A percentile compares a stretch with the other conserved stretches of the same genome.
Evolutionary conservation across 257 asterid genomes (phyloP).

Genomic region (Nicotiana otophora): DNA sequence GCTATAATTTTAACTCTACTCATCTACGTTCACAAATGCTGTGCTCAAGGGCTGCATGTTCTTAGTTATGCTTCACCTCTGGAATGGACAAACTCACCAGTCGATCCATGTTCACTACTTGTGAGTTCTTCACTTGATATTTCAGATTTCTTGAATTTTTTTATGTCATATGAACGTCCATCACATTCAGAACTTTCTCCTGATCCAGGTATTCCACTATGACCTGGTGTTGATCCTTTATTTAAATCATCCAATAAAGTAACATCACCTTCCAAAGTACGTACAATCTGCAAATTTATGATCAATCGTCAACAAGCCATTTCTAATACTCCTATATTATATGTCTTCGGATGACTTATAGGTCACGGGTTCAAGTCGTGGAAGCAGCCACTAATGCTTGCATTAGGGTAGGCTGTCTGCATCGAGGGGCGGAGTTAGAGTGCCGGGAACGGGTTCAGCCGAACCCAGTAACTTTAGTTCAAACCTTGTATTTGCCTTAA

Average conservation of each 20-base stretch:
- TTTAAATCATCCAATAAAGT: constrained; percentile 60
- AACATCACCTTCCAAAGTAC: constrained; percentile 58
- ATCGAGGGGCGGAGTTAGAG: too few species aligned
- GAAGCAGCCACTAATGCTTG: too few species aligned
- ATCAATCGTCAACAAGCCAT: not conserved
- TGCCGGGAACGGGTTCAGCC: too few species aligned
- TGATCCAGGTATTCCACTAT: not conserved
- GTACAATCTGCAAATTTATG: constrained; percentile 41
- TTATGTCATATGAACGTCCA: not conserved
- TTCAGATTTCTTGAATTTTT: not conserved
- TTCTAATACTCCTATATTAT: not conserved
- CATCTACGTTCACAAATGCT: not conserved
- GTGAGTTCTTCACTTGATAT: constrained; percentile 8
- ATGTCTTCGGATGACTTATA: too few species aligned
- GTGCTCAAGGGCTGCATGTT: too few species aligned
- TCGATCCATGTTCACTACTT: constrained; percentile 5
- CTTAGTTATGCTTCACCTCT: not conserved
- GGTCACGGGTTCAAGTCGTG: too few species aligned
- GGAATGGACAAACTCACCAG: not conserved
- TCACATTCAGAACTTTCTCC: constrained; percentile 15
- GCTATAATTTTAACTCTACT: not conserved
- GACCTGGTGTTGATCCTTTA: constrained; percentile 41
- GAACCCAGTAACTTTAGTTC: too few species aligned
- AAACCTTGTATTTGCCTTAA: too few species aligned
- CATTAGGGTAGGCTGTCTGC: too few species aligned